Base-by-base conservation (phyloP, 2,329 filamentous ascomycete species). In the Diatrype stigma region DNA sequence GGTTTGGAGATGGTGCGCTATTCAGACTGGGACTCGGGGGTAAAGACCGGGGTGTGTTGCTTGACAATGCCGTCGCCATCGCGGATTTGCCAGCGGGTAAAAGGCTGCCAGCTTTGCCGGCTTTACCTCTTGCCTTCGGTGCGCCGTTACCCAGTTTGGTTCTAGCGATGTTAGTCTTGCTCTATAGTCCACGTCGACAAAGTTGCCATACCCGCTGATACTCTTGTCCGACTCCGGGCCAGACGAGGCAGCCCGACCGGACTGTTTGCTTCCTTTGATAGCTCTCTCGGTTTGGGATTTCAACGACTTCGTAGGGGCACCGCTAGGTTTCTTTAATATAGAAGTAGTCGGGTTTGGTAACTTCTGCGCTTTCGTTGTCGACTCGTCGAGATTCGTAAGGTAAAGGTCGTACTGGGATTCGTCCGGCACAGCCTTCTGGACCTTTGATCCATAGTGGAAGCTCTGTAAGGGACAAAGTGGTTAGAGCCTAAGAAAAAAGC, bases 11-110 rank as follows among this genome's bases (percentile, higher is more conserved):
- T 21, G 72, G 72, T 11, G 75, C 65, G n/a, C 75, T 76, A 51
- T 75, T 79, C 42, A 82, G 68, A 23, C 77, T 76, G 2, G 83
- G 83, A 48, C 81, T 85, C 2, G 78, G 67, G 1, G 82, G 78
- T 32, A 76, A 66, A 14, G 77, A 78, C 51, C 71, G 63, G 45
- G 70, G 67, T 14, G 72, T 67, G 30, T 65, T 65, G 46, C 67
- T 68, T 11, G 73, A 69, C 46, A 78, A 59, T 5, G 75, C 65
- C 57, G 71, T 76, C 35, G 67, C 63, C 63, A 76, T 79, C 49
- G 66, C 63, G 21, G 63, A 61, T 56, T 71, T 76, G 14, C 65
- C 64, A 4, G 59, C 40, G 6, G 63, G 58, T 4, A 65, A 52
- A 14, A 61, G 52, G 14, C 38, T 19, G 38, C 17, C 38, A 6